Conservation (phyloP, 768 basidiomycete species). For the Mycena rosella region DNA sequence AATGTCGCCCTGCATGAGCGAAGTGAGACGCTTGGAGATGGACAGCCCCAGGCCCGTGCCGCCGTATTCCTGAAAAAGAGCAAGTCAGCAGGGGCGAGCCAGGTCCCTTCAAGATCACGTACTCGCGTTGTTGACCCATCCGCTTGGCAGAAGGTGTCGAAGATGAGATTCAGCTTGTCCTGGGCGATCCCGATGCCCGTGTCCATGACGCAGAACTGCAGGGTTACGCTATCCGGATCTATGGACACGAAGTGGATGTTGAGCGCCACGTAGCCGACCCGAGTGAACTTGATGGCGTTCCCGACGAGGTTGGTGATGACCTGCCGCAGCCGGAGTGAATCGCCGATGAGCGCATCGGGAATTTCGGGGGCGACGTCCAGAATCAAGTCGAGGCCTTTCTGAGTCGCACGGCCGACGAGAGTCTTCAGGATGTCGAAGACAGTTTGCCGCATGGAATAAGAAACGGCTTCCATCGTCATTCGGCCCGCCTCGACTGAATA, state of each 20-base stretch:
- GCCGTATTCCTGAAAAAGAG: slow-evolving; percentile 83
- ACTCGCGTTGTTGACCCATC: slow-evolving; percentile 98
- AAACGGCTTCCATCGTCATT: slow-evolving; percentile 99
- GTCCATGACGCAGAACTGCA: slow-evolving; percentile 98
- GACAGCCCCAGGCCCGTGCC: slow-evolving; percentile 97
- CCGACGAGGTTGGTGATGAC: slow-evolving; percentile 96
- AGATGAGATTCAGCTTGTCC: slow-evolving; percentile 97
- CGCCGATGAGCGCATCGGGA: slow-evolving; percentile 96
- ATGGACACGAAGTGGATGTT: slow-evolving; percentile 84
- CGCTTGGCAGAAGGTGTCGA: slow-evolving; percentile 99
- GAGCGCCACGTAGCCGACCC: slow-evolving; percentile 90
- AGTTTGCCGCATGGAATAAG: slow-evolving; percentile 96
- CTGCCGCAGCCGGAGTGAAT: slow-evolving; percentile 93
- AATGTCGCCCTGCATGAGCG: slow-evolving; percentile 98
- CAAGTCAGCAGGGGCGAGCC: slow-evolving; percentile 15
- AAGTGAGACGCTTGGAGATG: slow-evolving; percentile 96
- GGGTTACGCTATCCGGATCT: slow-evolving; percentile 86
- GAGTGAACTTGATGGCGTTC: slow-evolving; percentile 98
- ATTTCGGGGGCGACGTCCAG: slow-evolving; percentile 97
- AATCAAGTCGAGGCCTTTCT: slow-evolving; percentile 95
- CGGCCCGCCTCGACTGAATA: slow-evolving; percentile 90
- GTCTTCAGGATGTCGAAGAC: slow-evolving; percentile 99
- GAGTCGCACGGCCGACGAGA: slow-evolving; percentile 95
- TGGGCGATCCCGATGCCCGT: slow-evolving; percentile 99
- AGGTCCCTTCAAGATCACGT: slow-evolving; percentile 41